Percentiles rank a stretch among this genome's conserved stretches.
Evolutionary conservation across 306 rosid species (phyloP).

Genomic region (Acacia confusa): DNA sequence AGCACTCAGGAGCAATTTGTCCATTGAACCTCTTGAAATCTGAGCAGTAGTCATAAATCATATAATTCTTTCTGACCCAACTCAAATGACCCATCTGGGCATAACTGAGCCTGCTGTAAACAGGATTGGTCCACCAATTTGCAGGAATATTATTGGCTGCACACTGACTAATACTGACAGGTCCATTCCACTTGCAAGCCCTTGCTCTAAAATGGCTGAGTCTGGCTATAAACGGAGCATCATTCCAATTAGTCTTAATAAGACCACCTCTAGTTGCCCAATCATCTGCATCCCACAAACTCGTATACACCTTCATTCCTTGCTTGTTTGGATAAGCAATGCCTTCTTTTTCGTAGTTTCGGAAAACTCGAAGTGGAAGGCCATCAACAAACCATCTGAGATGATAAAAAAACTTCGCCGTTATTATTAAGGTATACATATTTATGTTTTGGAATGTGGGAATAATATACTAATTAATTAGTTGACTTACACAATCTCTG

Average conservation of each 20-base stretch:
- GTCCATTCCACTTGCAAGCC: constrained; percentile 76
- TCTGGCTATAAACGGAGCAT: constrained; percentile 70
- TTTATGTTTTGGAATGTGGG: not conserved
- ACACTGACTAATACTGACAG: constrained; percentile 52
- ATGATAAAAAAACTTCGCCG: not conserved
- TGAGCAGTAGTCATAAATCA: constrained; percentile 80
- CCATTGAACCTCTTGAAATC: constrained; percentile 65
- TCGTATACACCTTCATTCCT: constrained; percentile 72
- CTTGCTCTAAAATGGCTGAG: constrained; percentile 60
- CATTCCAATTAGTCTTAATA: constrained; percentile 61
- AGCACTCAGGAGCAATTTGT: constrained; percentile 60
- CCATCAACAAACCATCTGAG: constrained; percentile 80
- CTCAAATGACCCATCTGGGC: constrained; percentile 47
- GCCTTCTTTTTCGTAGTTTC: constrained; percentile 59
- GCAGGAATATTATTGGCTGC: constrained; percentile 37
- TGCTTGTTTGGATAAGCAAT: constrained; percentile 72
- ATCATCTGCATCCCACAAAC: constrained; percentile 74
- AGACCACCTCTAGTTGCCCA: constrained; percentile 91
- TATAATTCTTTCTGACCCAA: constrained; percentile 57
- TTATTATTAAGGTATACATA: not conserved
- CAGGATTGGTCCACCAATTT: constrained; percentile 74
- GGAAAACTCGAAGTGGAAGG: constrained; percentile 73
- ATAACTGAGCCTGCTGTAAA: constrained; percentile 42
- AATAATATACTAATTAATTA: not conserved
- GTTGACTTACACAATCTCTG: constrained; percentile 65